Conservation (phyloP, 768 basidiomycete species). For the Russula lepida region DNA sequence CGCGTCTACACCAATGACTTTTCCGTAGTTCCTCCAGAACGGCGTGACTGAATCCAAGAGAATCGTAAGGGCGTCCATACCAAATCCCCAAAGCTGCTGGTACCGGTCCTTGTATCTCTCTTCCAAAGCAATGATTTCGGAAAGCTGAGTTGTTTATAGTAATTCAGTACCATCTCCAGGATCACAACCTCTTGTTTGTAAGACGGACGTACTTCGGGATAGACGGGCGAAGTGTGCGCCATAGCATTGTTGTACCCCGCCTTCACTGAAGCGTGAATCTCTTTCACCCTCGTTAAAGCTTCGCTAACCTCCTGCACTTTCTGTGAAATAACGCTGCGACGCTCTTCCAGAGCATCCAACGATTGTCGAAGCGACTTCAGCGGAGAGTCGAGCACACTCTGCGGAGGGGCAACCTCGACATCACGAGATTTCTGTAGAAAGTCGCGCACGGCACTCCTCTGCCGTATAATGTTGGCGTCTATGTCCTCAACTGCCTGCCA, state of each 20-base stretch:
- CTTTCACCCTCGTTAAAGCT: slow-evolving; percentile 45
- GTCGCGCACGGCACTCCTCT: slow-evolving; percentile 36
- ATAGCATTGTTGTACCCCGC: slow-evolving; percentile 54
- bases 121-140: slow-evolving; percentile 59
- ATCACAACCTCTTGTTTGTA: too few relatives aligned
- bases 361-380: slow-evolving; percentile 43
- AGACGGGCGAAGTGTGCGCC: slow-evolving; percentile 62
- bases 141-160: slow-evolving; percentile 39
- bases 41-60: slow-evolving; percentile 70
- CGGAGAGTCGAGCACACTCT: slow-evolving; percentile 39
- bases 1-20: slow-evolving; percentile 71
- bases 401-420: slow-evolving; percentile 28
- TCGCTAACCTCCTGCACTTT: slow-evolving; percentile 44
- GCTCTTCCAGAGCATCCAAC: slow-evolving; percentile 42
- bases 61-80: slow-evolving; percentile 68
- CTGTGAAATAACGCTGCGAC: slow-evolving; percentile 36
- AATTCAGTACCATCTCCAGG: background rate
- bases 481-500: slow-evolving; percentile 77
- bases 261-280: slow-evolving; percentile 49
- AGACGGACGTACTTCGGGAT: slow-evolving; percentile 55
- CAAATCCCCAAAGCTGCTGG: slow-evolving; percentile 75
- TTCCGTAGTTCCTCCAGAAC: slow-evolving; percentile 75
- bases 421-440: slow-evolving; percentile 10
- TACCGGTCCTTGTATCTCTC: slow-evolving; percentile 76
- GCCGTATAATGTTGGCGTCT: slow-evolving; percentile 49